Percentiles rank a stretch among this genome's conserved stretches.
Evolutionary conservation across 192 early-diverging fungal species (phyloP).

Genomic region (Gaertneriomyces semiglobifer): DNA sequence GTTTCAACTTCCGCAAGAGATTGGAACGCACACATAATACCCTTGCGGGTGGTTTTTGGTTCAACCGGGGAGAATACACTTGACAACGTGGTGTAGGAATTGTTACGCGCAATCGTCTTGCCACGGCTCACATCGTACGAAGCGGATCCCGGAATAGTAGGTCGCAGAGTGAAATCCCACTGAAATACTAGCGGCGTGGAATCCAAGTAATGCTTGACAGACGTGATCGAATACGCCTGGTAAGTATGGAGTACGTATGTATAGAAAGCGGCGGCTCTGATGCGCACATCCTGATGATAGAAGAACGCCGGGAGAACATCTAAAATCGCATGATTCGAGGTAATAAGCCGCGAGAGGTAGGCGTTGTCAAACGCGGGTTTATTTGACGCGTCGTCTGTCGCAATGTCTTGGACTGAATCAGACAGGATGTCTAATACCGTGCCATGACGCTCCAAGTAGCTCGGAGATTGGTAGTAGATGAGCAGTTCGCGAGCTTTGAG

Average conservation of each 20-base stretch:
- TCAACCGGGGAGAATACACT: constrained; percentile 62
- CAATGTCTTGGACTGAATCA: constrained; percentile 42
- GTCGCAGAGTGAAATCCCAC: constrained; percentile 55
- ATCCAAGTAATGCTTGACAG: constrained; percentile 54
- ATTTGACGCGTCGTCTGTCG: background rate
- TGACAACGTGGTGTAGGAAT: constrained; percentile 56
- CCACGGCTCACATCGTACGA: background rate
- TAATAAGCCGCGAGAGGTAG: constrained; percentile 61
- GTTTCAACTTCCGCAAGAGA: constrained; percentile 68
- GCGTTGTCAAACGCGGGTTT: constrained; percentile 46
- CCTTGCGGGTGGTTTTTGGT: constrained; percentile 71
- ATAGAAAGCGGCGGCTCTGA: constrained; percentile 82
- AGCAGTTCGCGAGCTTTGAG: constrained; percentile 93
- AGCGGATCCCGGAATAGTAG: constrained; percentile 6
- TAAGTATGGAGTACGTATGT: constrained; percentile 96
- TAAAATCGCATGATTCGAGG: constrained; percentile 91
- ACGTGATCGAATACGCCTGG: constrained; percentile 92
- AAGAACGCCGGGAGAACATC: constrained; percentile 94
- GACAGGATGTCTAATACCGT: constrained; percentile 83
- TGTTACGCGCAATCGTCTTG: constrained; percentile 3
- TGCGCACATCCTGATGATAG: constrained; percentile 74
- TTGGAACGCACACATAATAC: constrained; percentile 76
- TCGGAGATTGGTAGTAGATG: constrained; percentile 89
- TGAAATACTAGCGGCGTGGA: constrained; percentile 37
- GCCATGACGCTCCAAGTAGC: constrained; percentile 78